phyloP scores from a whole-genome alignment of 2,329 filamentous ascomycete species.

The Penicillium sp. region DNA sequence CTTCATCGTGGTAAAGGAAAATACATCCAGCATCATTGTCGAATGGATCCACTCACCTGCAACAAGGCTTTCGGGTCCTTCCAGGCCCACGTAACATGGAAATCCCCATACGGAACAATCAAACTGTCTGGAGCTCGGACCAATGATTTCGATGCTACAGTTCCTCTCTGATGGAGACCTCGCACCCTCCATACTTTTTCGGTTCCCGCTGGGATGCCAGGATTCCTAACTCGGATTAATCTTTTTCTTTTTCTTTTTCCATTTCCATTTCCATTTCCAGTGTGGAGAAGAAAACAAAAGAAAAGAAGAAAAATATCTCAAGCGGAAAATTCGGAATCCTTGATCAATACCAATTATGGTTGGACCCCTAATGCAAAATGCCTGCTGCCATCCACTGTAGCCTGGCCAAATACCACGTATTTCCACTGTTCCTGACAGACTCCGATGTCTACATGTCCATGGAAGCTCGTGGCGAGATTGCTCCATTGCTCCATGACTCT shows the following conservation, averaged over 20 bases:
- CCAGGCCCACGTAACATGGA: slow-evolving; percentile 28
- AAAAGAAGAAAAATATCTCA: slow-evolving; percentile 2
- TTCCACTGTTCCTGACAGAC: slow-evolving; percentile 25
- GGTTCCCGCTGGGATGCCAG: slow-evolving; percentile 11
- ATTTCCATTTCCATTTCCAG: not conserved
- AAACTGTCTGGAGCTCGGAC: slow-evolving; percentile 17
- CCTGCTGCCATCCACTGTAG: slow-evolving; percentile 24
- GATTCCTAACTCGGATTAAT: slow-evolving; percentile 14
- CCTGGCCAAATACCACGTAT: slow-evolving; percentile 22
- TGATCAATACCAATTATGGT: slow-evolving; percentile 14
- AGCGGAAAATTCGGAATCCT: slow-evolving; percentile 11
- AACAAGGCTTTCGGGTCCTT: slow-evolving; percentile 22
- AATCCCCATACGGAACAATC: slow-evolving; percentile 22
- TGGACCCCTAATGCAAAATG: slow-evolving; percentile 23
- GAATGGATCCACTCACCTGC: too few species aligned
- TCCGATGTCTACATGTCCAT: slow-evolving; percentile 13
- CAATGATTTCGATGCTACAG: slow-evolving; percentile 24
- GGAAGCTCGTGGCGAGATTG: slow-evolving; percentile 29
- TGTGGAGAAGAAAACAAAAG: too few species aligned
- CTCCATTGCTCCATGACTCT: slow-evolving; percentile 17
- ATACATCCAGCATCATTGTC: slow-evolving; percentile 12
- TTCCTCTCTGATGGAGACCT: slow-evolving; percentile 16
- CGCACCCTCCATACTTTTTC: slow-evolving; percentile 5
- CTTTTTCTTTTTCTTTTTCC: slow-evolving; percentile 2
- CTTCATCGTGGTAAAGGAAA: slow-evolving; percentile 25